A percentile compares a stretch with the other conserved stretches of the same genome.
These are phyloP conservation scores for Austroboletus rostrupii DNA, from an alignment of 1,284 basidiomycete genomes.

Conservation along the genomic window DNA sequence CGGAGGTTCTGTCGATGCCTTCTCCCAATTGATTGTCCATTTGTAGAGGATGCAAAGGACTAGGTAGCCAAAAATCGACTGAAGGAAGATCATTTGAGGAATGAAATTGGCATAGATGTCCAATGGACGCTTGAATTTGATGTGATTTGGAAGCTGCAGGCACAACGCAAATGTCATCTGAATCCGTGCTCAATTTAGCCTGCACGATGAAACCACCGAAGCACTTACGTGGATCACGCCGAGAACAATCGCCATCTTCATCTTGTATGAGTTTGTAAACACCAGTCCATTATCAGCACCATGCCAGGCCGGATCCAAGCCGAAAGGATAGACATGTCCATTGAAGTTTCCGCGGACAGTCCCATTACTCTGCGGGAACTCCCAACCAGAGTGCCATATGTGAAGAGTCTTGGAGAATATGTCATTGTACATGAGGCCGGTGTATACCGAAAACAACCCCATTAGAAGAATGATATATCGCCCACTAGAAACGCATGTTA, in stretches of 20 bases:
- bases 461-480: slow-evolving; percentile 98
- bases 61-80: slow-evolving; percentile 97
- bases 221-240: slow-evolving; percentile 90
- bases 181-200: slow-evolving; percentile 15
- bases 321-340: slow-evolving; percentile 83
- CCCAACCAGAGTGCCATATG: slow-evolving; percentile 89
- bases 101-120: slow-evolving; percentile 95
- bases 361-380: slow-evolving; percentile 55
- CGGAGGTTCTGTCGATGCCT: slow-evolving; percentile 70
- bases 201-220: slow-evolving; percentile 6
- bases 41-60: slow-evolving; percentile 96
- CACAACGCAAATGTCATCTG: slow-evolving; percentile 99
- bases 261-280: slow-evolving; percentile 99
- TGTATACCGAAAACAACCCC: slow-evolving; percentile 94
- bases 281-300: slow-evolving; percentile 89
- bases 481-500: slow-evolving; percentile 51
- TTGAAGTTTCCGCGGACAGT: slow-evolving; percentile 46
- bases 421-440: slow-evolving; percentile 98
- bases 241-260: slow-evolving; percentile 99
- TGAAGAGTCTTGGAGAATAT: slow-evolving; percentile 94
- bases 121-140: slow-evolving; percentile 83
- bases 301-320: slow-evolving; percentile 95
- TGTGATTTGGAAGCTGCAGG: slow-evolving; percentile 92
- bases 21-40: slow-evolving; percentile 91
- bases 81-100: slow-evolving; percentile 95